Evolutionary conservation across 106 monocot genomes (phyloP).

Genomic region (Acanthochlamys bracteata): DNA sequence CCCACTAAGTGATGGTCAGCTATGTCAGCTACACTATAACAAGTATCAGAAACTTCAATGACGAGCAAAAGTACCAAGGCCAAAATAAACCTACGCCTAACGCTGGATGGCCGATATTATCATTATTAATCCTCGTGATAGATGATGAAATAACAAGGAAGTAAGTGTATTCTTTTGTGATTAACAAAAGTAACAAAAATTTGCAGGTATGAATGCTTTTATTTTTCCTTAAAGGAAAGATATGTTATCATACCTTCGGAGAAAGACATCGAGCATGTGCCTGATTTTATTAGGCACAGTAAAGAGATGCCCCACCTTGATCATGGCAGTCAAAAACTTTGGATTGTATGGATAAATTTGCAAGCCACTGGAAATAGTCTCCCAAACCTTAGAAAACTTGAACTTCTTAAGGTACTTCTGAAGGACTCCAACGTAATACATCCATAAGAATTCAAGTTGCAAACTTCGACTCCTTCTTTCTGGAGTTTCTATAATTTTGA

Average conservation of each 20-base stretch:
- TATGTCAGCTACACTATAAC: too few species aligned
- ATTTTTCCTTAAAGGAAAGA: background rate
- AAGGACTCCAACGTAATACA: slow-evolving; percentile 47
- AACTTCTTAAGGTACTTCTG: slow-evolving; percentile 45
- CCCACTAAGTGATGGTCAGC: too few species aligned
- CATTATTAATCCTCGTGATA: too few species aligned
- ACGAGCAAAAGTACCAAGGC: too few species aligned
- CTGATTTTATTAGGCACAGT: slow-evolving; percentile 66
- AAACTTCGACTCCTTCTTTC: slow-evolving; percentile 43
- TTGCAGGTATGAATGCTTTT: too few species aligned
- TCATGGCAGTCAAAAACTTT: slow-evolving; percentile 35
- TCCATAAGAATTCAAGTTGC: slow-evolving; percentile 62
- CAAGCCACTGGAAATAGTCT: slow-evolving; percentile 40
- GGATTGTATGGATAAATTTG: slow-evolving; percentile 80
- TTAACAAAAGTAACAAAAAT: too few species aligned
- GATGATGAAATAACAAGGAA: too few species aligned
- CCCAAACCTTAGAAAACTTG: slow-evolving; percentile 49
- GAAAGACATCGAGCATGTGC: slow-evolving; percentile 48
- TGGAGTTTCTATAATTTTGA: too few species aligned
- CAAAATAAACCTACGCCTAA: too few species aligned
- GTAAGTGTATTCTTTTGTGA: too few species aligned
- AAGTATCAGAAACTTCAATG: too few species aligned
- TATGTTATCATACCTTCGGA: slow-evolving; percentile 36
- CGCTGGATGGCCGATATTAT: too few species aligned
- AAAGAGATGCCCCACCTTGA: slow-evolving; percentile 45